Evolutionary conservation across 805 yeast genomes (phyloP).

Genomic region (Ogataea ganodermae): DNA sequence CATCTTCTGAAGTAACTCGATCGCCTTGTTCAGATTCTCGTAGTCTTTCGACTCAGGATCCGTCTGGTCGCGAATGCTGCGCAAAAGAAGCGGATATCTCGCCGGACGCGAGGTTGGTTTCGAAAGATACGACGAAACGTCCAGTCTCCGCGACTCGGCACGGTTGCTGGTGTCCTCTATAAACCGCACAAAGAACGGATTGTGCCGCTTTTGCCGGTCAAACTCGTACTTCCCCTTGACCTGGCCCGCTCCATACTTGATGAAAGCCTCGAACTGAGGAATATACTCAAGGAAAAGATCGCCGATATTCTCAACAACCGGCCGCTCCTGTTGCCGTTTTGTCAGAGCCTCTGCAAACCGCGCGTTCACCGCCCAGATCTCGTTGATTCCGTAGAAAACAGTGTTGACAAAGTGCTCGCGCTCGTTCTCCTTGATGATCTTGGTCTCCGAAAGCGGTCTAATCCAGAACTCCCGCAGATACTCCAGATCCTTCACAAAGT

Average conservation of each 20-base stretch:
- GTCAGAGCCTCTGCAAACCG: constrained; percentile 87
- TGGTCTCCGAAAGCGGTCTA: constrained; percentile 82
- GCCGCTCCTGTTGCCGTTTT: constrained; percentile 80
- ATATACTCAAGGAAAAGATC: constrained; percentile 84
- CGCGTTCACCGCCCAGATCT: constrained; percentile 79
- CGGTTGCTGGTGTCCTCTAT: constrained; percentile 86
- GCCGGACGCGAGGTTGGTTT: constrained; percentile 97
- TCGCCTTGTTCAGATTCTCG: constrained; percentile 67
- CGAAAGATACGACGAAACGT: constrained; percentile 87
- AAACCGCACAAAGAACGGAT: constrained; percentile 89
- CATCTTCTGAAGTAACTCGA: constrained; percentile 71
- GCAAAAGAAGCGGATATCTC: constrained; percentile 81
- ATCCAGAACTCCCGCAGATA: constrained; percentile 92
- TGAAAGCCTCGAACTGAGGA: constrained; percentile 88
- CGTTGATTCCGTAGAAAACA: constrained; percentile 88
- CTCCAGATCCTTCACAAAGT: constrained; percentile 92
- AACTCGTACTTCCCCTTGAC: constrained; percentile 94
- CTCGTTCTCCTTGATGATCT: constrained; percentile 83
- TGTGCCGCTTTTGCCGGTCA: constrained; percentile 89
- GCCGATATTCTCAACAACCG: constrained; percentile 82
- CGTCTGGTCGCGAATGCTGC: constrained; percentile 81
- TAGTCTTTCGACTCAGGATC: constrained; percentile 74
- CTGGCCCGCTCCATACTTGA: constrained; percentile 90
- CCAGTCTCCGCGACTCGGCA: constrained; percentile 85
- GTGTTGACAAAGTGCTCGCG: constrained; percentile 89